A percentile compares a stretch with the other conserved stretches of the same genome.
Conservation (phyloP, 805 yeast species). For the Candida wancherniae region DNA sequence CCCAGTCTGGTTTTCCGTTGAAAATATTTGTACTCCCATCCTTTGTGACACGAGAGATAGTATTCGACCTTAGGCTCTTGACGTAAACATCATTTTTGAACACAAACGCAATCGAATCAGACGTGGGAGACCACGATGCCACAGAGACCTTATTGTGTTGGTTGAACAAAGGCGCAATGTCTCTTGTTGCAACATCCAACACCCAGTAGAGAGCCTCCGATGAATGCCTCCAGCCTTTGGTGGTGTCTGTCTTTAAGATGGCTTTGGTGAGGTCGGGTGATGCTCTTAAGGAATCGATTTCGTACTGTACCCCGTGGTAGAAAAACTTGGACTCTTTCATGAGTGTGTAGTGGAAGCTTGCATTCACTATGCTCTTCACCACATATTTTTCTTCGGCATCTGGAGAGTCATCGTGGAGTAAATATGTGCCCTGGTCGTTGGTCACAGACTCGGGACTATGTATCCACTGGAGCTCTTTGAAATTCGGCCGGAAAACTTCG, state of each 20-base stretch:
- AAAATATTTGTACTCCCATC: constrained; percentile 72
- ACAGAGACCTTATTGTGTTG: constrained; percentile 13
- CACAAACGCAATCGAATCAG: constrained; percentile 61
- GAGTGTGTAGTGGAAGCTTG: constrained; percentile 39
- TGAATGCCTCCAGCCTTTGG: constrained; percentile 38
- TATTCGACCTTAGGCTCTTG: constrained; percentile 29
- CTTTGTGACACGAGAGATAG: constrained; percentile 48
- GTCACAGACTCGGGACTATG: constrained; percentile 41
- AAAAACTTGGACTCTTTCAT: constrained; percentile 47
- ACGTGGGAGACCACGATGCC: constrained; percentile 74
- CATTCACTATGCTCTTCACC: constrained; percentile 50
- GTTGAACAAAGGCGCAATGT: constrained; percentile 12
- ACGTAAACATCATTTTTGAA: constrained; percentile 65
- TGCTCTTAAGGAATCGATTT: constrained; percentile 52
- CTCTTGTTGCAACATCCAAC: constrained; percentile 12
- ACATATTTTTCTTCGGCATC: constrained; percentile 45
- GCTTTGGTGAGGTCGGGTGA: constrained; percentile 64
- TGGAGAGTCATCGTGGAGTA: constrained; percentile 34
- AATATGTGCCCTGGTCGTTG: constrained; percentile 64
- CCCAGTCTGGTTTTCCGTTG: constrained; percentile 93
- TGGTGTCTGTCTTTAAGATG: constrained; percentile 54
- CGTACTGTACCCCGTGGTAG: constrained; percentile 35
- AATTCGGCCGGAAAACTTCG: constrained; percentile 51
- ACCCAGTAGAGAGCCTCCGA: constrained; percentile 17
- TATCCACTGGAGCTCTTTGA: constrained; percentile 68